Conservation (phyloP, 2,329 filamentous ascomycete genomes). For the Aspergillus intermedius region DNA sequence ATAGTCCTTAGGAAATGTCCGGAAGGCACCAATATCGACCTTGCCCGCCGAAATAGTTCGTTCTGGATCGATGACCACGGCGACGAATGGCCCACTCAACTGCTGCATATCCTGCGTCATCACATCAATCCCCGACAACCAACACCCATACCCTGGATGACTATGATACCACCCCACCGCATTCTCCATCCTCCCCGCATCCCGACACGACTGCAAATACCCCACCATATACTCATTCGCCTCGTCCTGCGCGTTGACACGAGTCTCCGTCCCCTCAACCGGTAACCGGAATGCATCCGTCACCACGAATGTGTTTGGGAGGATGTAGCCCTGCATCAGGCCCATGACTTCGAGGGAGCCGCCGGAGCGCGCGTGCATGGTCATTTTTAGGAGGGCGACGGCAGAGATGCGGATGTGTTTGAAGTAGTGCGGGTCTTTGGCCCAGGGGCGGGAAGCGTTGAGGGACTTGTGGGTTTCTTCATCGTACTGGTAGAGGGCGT, state of each 20-base stretch:
- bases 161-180: constrained; percentile 97
- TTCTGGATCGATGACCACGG: constrained; percentile 93
- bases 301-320: constrained; percentile 75
- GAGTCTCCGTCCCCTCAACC: constrained; percentile 96
- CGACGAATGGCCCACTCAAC: constrained; percentile 85
- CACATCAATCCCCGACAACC: constrained; percentile 95
- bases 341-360: constrained; percentile 94
- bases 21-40: constrained; percentile 94
- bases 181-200: constrained; percentile 77
- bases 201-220: constrained; percentile 69
- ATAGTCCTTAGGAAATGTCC: constrained; percentile 76
- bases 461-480: constrained; percentile 60
- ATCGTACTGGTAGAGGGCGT: constrained; percentile 86
- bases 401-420: constrained; percentile 89
- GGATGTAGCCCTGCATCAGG: constrained; percentile 91
- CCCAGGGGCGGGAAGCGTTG: constrained; percentile 65
- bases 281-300: constrained; percentile 91
- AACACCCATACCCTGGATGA: constrained; percentile 96
- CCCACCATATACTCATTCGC: constrained; percentile 96
- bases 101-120: constrained; percentile 82
- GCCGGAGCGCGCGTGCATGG: constrained; percentile 96
- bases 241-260: constrained; percentile 91
- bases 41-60: constrained; percentile 90
- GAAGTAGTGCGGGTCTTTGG: constrained; percentile 74
- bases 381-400: constrained; percentile 94